These are phyloP conservation scores for Medicago arabica DNA, from an alignment of 306 rosid species.

Conservation along the genomic window DNA sequence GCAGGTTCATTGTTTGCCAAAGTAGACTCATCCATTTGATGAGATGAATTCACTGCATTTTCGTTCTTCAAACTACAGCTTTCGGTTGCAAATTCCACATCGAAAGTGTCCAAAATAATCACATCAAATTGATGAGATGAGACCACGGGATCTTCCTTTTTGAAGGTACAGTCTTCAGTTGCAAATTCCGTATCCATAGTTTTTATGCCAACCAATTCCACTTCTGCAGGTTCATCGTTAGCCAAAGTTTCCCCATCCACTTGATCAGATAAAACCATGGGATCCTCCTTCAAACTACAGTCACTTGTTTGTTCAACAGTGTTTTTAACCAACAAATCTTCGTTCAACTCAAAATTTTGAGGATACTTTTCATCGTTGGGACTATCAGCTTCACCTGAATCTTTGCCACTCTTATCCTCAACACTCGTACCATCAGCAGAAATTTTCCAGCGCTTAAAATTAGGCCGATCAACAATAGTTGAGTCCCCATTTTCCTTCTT, in stretches of 20 bases:
- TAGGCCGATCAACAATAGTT: conserved; percentile 27
- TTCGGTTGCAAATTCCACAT: background rate
- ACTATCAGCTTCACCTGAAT: conserved; percentile 18
- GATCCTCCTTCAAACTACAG: background rate
- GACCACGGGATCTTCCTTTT: background rate
- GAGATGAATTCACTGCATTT: conserved; percentile 6
- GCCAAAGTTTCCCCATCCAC: background rate
- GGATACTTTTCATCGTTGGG: conserved; percentile 19
- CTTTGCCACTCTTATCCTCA: conserved; percentile 36
- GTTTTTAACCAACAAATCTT: conserved; percentile 10
- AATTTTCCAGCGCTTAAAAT: conserved; percentile 57
- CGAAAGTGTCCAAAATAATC: background rate
- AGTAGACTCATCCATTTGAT: background rate
- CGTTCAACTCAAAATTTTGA: conserved; percentile 29
- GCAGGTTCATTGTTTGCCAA: background rate
- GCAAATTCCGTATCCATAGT: conserved; percentile 6
- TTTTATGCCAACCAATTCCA: conserved; percentile 10
- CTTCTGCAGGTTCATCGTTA: background rate
- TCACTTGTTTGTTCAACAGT: conserved; percentile 20
- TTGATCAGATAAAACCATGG: background rate
- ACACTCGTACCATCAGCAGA: conserved; percentile 39
- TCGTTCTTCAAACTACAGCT: conserved; percentile 17
- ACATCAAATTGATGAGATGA: background rate
- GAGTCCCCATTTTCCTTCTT: conserved; percentile 19
- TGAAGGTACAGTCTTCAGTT: background rate